A percentile compares a stretch with the other conserved stretches of the same genome.
phyloP scores from a whole-genome alignment of 305 asterid genomes.

The Striga hermonthica region DNA sequence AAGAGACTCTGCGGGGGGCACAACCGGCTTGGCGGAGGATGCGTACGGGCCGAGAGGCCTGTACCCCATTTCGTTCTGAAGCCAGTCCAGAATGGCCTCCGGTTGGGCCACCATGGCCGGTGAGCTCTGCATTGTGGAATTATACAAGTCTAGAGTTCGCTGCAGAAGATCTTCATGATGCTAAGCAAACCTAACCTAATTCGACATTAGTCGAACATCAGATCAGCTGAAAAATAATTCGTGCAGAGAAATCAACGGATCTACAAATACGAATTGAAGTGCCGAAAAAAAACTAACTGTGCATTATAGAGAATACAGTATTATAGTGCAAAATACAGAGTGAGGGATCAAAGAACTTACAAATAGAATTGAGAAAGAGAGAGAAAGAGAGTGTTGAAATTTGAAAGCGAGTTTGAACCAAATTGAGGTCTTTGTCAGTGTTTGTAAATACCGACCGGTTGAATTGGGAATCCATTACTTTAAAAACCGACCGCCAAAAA shows the following conservation, averaged over 20 bases:
- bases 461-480: too few species aligned
- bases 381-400: too few species aligned
- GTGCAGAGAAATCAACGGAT: conserved; percentile 29
- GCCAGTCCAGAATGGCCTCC: conserved; percentile 85
- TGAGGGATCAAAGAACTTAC: too few species aligned
- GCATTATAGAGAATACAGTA: too few species aligned
- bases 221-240: conserved; percentile 14
- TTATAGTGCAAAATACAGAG: too few species aligned
- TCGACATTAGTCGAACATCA: conserved; percentile 8
- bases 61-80: conserved; percentile 90
- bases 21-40: conserved; percentile 56
- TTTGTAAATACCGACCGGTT: too few species aligned
- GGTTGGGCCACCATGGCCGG: conserved; percentile 61
- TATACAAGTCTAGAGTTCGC: conserved; percentile 30
- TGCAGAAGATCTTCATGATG: conserved; percentile 31
- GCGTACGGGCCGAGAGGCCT: conserved; percentile 77
- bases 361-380: too few species aligned
- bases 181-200: conserved; percentile 21
- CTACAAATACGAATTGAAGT: conserved; percentile 27
- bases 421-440: too few species aligned
- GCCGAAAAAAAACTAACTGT: background rate
- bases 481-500: too few species aligned
- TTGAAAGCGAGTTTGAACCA: too few species aligned
- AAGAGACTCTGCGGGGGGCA: conserved; percentile 65
- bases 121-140: conserved; percentile 44